Base-by-base conservation (phyloP, 306 rosid species). In the Begonia fuchsioides region DNA sequence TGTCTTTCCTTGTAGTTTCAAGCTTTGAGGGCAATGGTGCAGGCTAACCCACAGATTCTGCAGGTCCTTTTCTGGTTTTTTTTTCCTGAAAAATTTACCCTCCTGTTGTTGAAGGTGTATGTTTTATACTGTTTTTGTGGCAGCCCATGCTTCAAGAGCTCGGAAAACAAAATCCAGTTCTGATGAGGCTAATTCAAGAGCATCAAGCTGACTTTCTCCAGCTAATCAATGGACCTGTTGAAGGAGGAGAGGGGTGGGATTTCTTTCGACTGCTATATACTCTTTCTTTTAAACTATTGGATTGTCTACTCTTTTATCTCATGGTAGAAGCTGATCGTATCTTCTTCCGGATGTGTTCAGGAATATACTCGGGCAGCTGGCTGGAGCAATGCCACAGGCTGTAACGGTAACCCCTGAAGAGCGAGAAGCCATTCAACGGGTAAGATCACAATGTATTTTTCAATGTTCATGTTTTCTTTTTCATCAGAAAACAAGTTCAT, bases 101-200 rank as follows among this genome's bases (percentile, higher is more conserved):
- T 26, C 6, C 20, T 54, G 32, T 10, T 50, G 9, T 50, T 1
- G 26, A 39, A 38, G 44, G 16, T 13, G 0, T 38, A 39, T 49
- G 12, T 12, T 17, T 51, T 41, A 11, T 43, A 38, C 54, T 47
- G 41, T 59, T n/a, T 64, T 69, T 43, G 52, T 64, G 35, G 58
- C 80, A 90, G 95, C 95, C 97, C 57, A 90, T 90, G 95, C 93
- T 90, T 59, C 97, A 84, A 57, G 97, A 84, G 70, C 80, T 90
- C 47, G 97, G 95, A 51, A 90, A 84, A 68, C 97, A 90, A 69
- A 90, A 90, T 71, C 97, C 95, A 58, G 83, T 84, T 47, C 87
- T 90, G 15, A 80, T 84, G 82, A 71, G 95, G 56, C 65, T 84
- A 70, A 90, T 90, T 63, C 82, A 69, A 60, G 87, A 84, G 50